Evolutionary conservation across 164 flowering plant species (phyloP), one percentile per base, ranked within the genome.

Genomic region (Tinospora cordifolia): DNA sequence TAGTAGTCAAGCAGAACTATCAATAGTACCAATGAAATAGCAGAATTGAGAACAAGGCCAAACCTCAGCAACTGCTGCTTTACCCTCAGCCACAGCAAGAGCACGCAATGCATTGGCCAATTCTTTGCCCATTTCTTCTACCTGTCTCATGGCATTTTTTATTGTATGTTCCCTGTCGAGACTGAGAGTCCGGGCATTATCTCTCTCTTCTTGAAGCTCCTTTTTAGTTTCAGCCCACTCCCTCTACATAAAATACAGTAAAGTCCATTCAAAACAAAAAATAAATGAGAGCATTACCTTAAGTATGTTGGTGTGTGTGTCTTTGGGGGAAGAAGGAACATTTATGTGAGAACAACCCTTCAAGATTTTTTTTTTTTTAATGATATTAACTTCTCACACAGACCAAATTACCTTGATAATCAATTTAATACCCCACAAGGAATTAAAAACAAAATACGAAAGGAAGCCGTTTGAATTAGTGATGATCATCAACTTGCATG

Each of bases 151-250:
- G 21, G 90, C 86, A 81, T 82, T 78, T 72, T 82, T 87, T 66
- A 89, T 41, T n/a, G 84, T 79, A 62, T 80, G 79, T 60, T 92
- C 96, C 36, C 85, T 84, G 68, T 89, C 95, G 69, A 74, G 82
- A 49, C 84, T 79, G 60, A 90, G 87, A 30, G 72, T 68, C 19
- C 96, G 86, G 34, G 79, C 85, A 74, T 72, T 88, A 65, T 88
- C 83, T 40, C 92, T 82, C 75, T 89, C 92, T 77, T 86, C 91
- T 70, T 90, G 92, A 47, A 94, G 87, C 80, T 92, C 96, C 68
- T 83, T 88, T 81, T 87, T 94, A 27, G 85, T 92, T 77, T 92
- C 93, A 80, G 97, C 93, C 96, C 93, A 90, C 71, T 94, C 99
- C 75, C 83, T 88, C 95, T 93, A 81, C 70, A 82, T 47, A 66